Base-by-base conservation (phyloP, 2,329 filamentous ascomycete species). In the Lachnum nothofagi region DNA sequence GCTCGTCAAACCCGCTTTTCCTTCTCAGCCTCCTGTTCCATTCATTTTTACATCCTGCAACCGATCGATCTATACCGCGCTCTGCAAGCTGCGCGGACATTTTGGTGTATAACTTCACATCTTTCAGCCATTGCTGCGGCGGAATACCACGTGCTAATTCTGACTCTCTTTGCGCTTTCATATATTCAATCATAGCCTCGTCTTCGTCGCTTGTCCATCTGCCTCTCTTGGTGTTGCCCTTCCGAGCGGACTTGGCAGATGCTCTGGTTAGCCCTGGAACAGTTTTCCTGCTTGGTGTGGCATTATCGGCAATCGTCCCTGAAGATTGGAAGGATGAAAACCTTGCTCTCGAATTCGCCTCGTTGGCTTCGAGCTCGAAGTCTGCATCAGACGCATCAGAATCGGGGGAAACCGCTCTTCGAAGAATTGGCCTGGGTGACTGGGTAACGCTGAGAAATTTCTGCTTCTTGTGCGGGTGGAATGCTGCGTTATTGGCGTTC, bases 1-100 rank as follows among this genome's bases (percentile, higher is more conserved):
- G 25, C 10, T 56, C 51, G 5, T 54, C 48, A 20, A 48, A 49
- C 5, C 25, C 37, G 3, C 19, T 31, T n/a, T 22, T 20, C 0
- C n/a, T 20, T 38, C 52, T 34, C 7, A 51, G 52, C 9, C 43
- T 31, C 3, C 56, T 41, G 7, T 44, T 45, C 56, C 56, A 59
- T 17, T 44, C 45, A 23, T 54, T 55, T 38, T 59, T 59, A 39
- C 47, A 51, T 14, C 52, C 54, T 22, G 20, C 16, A 8, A 14
- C 2, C 20, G 10, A 34, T 44, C 40, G 38, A 4, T 43, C 3
- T 9, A 40, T 44, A 9, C 48, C 44, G 25, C n/a, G 14, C 19
- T 37, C 22, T 23, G 23, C 20, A 10, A 45, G 43, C 20, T 38
- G 22, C n/a, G 22, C 5, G 35, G 35, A 39, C 17, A 46, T 34